phyloP scores from a whole-genome alignment of 257 asterid genomes.

The Fraxinus anomala region DNA sequence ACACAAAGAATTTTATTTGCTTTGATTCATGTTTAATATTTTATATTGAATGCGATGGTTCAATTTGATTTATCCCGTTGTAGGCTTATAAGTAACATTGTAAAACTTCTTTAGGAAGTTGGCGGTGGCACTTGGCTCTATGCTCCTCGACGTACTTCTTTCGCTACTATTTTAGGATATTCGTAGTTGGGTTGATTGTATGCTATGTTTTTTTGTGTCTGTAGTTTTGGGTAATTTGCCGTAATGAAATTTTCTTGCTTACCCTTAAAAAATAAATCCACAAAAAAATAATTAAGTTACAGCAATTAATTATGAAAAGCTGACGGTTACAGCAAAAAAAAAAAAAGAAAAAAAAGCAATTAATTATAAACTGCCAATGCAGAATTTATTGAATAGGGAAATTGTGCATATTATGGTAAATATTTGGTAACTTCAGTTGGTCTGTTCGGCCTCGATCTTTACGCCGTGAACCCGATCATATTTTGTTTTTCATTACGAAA shows the following conservation, averaged over 20 bases:
- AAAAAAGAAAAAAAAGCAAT: background rate
- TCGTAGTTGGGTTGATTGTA: background rate
- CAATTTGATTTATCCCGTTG: too few species aligned
- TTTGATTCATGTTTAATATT: too few species aligned
- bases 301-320: constrained; percentile 15
- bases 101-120: too few species aligned
- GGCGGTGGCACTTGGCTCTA: too few species aligned
- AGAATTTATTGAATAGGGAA: constrained; percentile 1
- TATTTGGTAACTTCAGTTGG: background rate
- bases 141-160: too few species aligned
- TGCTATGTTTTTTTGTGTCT: too few species aligned
- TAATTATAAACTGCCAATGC: background rate
- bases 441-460: background rate
- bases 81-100: too few species aligned
- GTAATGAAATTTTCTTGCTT: background rate
- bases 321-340: background rate
- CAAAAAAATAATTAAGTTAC: background rate
- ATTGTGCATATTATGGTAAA: background rate
- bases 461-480: background rate
- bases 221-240: background rate
- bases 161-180: too few species aligned
- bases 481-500: too few species aligned
- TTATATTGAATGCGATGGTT: background rate
- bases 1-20: background rate
- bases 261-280: background rate